These are phyloP conservation scores for Cercophora sp. DNA, from an alignment of 495 filamentous ascomycete species.

Conservation along the genomic window DNA sequence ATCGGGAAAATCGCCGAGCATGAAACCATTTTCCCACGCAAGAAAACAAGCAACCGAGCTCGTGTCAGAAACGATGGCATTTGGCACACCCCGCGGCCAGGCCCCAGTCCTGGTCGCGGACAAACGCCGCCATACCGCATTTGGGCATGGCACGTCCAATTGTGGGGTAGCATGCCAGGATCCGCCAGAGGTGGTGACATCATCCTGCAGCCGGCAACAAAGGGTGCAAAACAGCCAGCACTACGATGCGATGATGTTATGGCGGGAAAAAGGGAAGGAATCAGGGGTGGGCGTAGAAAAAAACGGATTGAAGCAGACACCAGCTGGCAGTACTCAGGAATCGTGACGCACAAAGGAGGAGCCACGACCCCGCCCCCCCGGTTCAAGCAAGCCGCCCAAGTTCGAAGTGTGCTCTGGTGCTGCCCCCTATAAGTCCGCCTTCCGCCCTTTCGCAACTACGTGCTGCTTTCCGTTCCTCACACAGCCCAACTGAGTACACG, in stretches of 20 bases:
- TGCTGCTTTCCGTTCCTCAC: conserved; percentile 8
- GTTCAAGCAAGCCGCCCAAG: too few relatives aligned
- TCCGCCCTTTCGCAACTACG: conserved; percentile 5
- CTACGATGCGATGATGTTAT: conserved; percentile 34
- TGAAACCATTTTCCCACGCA: too few relatives aligned
- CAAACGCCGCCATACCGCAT: not conserved
- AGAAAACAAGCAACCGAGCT: too few relatives aligned
- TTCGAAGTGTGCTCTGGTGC: not conserved
- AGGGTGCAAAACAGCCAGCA: conserved; percentile 13
- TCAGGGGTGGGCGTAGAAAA: too few relatives aligned
- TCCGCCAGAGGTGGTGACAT: conserved; percentile 30
- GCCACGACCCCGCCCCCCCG: not conserved
- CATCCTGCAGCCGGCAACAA: conserved; percentile 27
- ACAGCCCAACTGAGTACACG: conserved; percentile 4
- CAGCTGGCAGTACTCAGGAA: too few relatives aligned
- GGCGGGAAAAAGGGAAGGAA: not conserved
- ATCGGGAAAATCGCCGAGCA: too few relatives aligned
- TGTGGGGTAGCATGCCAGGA: conserved; percentile 9
- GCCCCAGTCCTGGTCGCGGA: too few relatives aligned
- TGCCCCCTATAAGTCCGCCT: conserved; percentile 18
- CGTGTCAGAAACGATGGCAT: too few relatives aligned
- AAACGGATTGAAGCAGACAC: too few relatives aligned
- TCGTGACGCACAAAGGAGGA: conserved; percentile 30
- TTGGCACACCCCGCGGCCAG: too few relatives aligned
- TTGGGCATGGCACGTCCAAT: conserved; percentile 1